These are phyloP conservation scores for Boletus pseudo-olivaceus DNA, from an alignment of 768 basidiomycete species.

Conservation along the genomic window DNA sequence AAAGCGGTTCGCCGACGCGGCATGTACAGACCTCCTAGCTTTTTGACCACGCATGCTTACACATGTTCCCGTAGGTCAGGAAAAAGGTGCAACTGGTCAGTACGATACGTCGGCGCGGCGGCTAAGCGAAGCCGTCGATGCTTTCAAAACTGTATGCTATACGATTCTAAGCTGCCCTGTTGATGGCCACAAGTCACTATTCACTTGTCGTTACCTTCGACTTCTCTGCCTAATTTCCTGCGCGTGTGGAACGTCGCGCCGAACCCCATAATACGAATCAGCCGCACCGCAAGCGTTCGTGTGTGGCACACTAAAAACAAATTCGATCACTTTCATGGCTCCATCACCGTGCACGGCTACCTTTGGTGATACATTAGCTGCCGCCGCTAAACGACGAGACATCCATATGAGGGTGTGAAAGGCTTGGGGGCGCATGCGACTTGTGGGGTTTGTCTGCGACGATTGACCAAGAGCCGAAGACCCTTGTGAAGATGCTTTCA, in stretches of 20 bases:
- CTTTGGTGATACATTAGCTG: slow-evolving; percentile 4
- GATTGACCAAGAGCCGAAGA: slow-evolving; percentile 11
- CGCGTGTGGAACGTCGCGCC: slow-evolving; percentile 3
- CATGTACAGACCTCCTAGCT: slow-evolving; percentile 30
- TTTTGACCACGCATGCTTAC: slow-evolving; percentile 10
- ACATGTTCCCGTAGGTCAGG: slow-evolving; percentile 56
- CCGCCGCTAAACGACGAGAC: slow-evolving; percentile 1
- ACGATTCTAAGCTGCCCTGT: slow-evolving; percentile 2
- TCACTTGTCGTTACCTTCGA: background rate
- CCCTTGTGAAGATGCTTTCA: slow-evolving; percentile 12
- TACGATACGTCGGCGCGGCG: slow-evolving; percentile 73
- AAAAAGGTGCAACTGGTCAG: slow-evolving; percentile 78
- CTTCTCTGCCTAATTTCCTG: background rate
- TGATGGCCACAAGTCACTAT: slow-evolving; percentile 4
- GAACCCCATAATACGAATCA: slow-evolving; percentile 9
- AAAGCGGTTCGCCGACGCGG: slow-evolving; percentile 76
- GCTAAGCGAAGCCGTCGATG: slow-evolving; percentile 32
- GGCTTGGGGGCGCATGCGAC: background rate
- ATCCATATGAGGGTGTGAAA: slow-evolving; percentile 7
- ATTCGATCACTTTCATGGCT: slow-evolving; percentile 4
- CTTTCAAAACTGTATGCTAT: slow-evolving; percentile 6
- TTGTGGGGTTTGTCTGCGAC: slow-evolving; percentile 12
- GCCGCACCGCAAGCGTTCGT: slow-evolving; percentile 7
- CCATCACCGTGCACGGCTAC: slow-evolving; percentile 14
- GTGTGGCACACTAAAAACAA: slow-evolving; percentile 4